Base-by-base conservation (phyloP, 2,329 filamentous ascomycete genomes). In the Sporothrix pallida region DNA sequence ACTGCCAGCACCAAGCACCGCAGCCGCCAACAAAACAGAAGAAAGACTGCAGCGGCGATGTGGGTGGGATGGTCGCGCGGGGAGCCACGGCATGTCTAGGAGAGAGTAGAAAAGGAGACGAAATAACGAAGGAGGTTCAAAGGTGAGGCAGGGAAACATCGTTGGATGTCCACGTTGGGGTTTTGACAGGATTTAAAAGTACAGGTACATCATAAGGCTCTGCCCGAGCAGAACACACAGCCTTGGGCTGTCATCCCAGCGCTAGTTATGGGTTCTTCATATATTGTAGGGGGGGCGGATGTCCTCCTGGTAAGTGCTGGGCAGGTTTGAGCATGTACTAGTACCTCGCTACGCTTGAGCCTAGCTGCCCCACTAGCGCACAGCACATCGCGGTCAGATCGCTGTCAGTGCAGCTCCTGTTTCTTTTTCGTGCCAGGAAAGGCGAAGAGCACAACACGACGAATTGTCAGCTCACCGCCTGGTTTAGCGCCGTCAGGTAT, bases 351-450 rank as follows among this genome's bases (percentile, higher is more conserved):
- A 17, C 17, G 70, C 70, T 63, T 63, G 56, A 71, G 44, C 42
- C 70, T 48, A 67, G 37, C 44, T 52, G 31, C 63, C 63, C 52
- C 52, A 37, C 63, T 69, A 52, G 50, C 68, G 31, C 60, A 48
- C 37, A 70, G 70, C 58, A 31, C 72, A 52, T 42, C 20, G 67
- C 72, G 67, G 72, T 70, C 67, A 50, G 58, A 65, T 67, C 58
- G 58, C 72, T 73, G 69, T 37, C 54, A 71, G 65, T 73, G 44
- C 62, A 65, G n/a, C 37, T 37, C 37, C 60, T n/a, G 10, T 17
- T 46, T 65, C 20, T 9, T 37, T 65, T n/a, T 63, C 17, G 8
- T 44, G 31, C 23, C 23, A 26, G 23, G 23, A 26, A 26, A 26
- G 23, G n/a, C 46, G 20, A 70, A 23, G n/a, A 23, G 8, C 10